Evolutionary conservation across 164 flowering plant species (phyloP).

Genomic region (Cinnamomum micranthum): DNA sequence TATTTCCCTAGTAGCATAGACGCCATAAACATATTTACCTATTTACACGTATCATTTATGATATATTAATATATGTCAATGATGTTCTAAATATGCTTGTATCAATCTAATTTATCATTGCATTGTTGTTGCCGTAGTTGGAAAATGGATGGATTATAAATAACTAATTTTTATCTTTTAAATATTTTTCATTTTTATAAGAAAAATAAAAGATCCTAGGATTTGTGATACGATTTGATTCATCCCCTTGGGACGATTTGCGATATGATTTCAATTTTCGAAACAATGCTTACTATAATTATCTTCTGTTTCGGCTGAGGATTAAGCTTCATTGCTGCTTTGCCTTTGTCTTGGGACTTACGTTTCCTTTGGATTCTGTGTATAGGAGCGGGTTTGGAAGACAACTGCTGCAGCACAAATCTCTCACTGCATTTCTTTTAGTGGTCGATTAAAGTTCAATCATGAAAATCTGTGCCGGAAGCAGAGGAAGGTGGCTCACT

Average conservation of each 20-base stretch:
- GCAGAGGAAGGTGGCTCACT: slow-evolving; percentile 51
- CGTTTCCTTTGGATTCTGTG: slow-evolving; percentile 2
- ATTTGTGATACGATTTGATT: not conserved
- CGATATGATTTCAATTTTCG: not conserved
- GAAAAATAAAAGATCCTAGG: not conserved
- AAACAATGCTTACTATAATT: too few relatives aligned
- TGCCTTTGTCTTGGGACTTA: slow-evolving; percentile 3
- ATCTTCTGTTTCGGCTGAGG: too few relatives aligned
- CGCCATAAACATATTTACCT: too few relatives aligned
- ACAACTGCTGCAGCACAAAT: slow-evolving; percentile 72
- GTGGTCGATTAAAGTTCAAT: slow-evolving; percentile 45
- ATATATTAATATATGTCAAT: too few relatives aligned
- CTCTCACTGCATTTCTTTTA: slow-evolving; percentile 47
- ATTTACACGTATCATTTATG: too few relatives aligned
- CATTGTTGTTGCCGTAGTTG: too few relatives aligned
- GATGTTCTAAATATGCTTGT: too few relatives aligned
- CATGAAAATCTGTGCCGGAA: slow-evolving; percentile 30
- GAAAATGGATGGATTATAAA: too few relatives aligned
- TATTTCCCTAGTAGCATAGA: too few relatives aligned
- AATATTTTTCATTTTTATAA: not conserved
- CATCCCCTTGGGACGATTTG: not conserved
- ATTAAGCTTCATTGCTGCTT: not conserved
- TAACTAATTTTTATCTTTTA: too few relatives aligned
- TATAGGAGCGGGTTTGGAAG: slow-evolving; percentile 96
- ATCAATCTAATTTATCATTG: too few relatives aligned